These are phyloP conservation scores for Klebsormidium nitens DNA, from an alignment of 139 green algal genomes.

Conservation along the genomic window DNA sequence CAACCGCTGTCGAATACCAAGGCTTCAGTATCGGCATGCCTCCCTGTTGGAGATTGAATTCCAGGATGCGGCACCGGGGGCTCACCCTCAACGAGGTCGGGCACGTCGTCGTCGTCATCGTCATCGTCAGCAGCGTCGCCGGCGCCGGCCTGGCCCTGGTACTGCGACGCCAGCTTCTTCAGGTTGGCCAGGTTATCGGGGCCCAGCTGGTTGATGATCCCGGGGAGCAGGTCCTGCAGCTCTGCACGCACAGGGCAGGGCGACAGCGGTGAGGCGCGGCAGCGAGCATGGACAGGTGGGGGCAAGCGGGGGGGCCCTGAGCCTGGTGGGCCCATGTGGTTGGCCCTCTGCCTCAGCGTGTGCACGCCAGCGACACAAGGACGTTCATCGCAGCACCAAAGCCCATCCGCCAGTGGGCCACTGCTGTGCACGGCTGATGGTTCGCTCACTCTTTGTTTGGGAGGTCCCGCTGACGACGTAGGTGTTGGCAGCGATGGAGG, in stretches of 20 bases:
- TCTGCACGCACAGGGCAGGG: slow-evolving; percentile 47
- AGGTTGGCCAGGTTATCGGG: slow-evolving; percentile 70
- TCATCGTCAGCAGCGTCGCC: slow-evolving; percentile 50
- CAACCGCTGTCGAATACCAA: too few relatives aligned
- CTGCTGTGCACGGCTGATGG: not conserved
- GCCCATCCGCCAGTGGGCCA: not conserved
- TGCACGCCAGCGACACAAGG: not conserved
- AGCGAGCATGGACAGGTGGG: not conserved
- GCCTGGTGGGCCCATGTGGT: not conserved
- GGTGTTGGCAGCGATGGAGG: slow-evolving; percentile 96
- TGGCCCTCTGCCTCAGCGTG: not conserved
- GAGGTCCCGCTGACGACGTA: slow-evolving; percentile 93
- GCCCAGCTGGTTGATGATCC: slow-evolving; percentile 78
- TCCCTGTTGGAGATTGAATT: too few relatives aligned
- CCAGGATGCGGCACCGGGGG: too few relatives aligned
- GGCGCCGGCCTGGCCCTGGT: slow-evolving; percentile 26
- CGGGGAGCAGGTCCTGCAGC: slow-evolving; percentile 74
- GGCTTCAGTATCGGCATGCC: too few relatives aligned
- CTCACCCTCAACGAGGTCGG: slow-evolving; percentile 76
- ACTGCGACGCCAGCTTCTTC: slow-evolving; percentile 72
- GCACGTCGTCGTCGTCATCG: slow-evolving; percentile 78
- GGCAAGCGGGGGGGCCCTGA: too few relatives aligned
- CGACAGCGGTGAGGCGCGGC: not conserved
- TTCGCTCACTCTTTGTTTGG: slow-evolving; percentile 72
- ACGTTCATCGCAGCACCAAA: not conserved